phyloP scores from a whole-genome alignment of 2,329 filamentous ascomycete species.

The Phaeosphaeriaceae sp. region DNA sequence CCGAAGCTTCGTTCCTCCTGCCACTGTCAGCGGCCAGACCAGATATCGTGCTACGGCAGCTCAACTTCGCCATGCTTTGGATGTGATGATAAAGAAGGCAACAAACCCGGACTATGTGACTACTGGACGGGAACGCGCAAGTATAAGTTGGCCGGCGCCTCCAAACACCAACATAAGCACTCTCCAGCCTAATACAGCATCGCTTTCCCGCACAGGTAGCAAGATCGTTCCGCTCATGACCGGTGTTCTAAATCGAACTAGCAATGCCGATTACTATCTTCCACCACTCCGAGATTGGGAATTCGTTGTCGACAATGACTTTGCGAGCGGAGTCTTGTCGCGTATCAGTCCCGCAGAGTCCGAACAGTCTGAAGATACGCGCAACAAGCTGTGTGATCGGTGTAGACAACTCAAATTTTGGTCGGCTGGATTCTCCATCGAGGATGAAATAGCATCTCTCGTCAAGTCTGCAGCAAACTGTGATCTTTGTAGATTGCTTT shows the following conservation, averaged over 20 bases:
- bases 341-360: neutral
- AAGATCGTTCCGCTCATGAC: constrained; percentile 1
- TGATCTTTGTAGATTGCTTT: constrained; percentile 15
- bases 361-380: neutral
- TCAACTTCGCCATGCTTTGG: constrained; percentile 15
- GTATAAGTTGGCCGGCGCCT: constrained; percentile 2
- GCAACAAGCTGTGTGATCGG: constrained; percentile 6
- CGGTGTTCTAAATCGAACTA: constrained; percentile 4
- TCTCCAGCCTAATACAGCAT: no score
- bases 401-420: constrained; percentile 12
- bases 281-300: constrained; percentile 16
- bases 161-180: neutral
- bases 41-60: constrained; percentile 18
- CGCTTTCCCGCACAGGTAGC: neutral
- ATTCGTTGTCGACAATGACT: constrained; percentile 18
- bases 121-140: constrained; percentile 7
- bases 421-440: constrained; percentile 12
- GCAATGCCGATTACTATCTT: constrained; percentile 9
- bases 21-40: constrained; percentile 1
- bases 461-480: constrained; percentile 4
- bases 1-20: constrained; percentile 1
- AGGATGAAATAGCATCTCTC: neutral
- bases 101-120: constrained; percentile 4
- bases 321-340: constrained; percentile 8
- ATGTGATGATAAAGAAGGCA: constrained; percentile 9